Base-by-base conservation (phyloP, 2,329 filamentous ascomycete genomes). In the Pseudogymnoascus sp. region DNA sequence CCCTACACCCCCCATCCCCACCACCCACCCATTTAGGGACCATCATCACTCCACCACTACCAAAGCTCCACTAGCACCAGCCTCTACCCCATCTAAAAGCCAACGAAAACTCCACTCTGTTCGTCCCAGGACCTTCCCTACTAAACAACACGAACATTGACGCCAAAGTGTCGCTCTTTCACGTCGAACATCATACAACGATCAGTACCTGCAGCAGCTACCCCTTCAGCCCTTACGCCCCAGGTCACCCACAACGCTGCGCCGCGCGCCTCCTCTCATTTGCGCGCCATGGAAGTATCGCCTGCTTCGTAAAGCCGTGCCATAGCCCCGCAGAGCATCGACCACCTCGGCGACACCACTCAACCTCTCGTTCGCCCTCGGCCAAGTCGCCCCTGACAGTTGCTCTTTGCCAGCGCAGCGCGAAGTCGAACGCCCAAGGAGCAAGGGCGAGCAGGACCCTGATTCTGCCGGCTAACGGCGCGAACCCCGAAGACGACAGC, bases 291-390 rank as follows among this genome's bases (percentile, higher is more conserved):
- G 45, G 45, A 55, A 55, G 45, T 55, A 55, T 55, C 45, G 45
- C 26, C 45, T 55, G 45, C 45, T 55, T 55, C 45, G 16, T 55
- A 55, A 55, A 55, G 26, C 45, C 45, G 29, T 31, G 45, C 45
- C 45, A 55, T 55, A 55, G 45, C 45, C 45, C 45, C 45, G 45
- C 45, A 55, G 45, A 55, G 45, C 45, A 55, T 55, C 45, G 45
- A 55, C 45, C 29, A 55, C 45, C 45, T 55, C 19, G 26, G 45
- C 45, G 45, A 55, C 45, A 33, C 29, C 26, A 6, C 45, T 31
- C 45, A 26, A 8, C 31, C 26, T 33, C 26, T 31, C 45, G 23
- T 33, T 55, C n/a, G 26, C 26, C 45, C 45, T 55, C 45, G 45
- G 45, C 26, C 45, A 19, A 55, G 45, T 55, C 45, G 45, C 45